These are phyloP conservation scores for Puccinia polysora DNA, from an alignment of 1,284 basidiomycete genomes.

Conservation along the genomic window DNA sequence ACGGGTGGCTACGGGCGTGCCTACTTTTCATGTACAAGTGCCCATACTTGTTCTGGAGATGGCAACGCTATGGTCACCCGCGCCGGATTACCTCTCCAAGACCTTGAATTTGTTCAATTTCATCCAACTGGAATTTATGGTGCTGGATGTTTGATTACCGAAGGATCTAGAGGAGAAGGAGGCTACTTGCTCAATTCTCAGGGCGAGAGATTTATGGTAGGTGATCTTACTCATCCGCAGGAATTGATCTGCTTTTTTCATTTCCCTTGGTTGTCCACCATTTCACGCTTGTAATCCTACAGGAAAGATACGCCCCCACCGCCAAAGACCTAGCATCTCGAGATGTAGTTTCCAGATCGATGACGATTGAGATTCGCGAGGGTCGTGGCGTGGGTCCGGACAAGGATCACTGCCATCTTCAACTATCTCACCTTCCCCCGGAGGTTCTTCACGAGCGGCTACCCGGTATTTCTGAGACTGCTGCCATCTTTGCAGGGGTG, in stretches of 20 bases:
- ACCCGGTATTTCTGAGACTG: slow-evolving; percentile 99
- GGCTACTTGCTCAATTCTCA: slow-evolving; percentile 97
- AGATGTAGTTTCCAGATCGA: slow-evolving; percentile 97
- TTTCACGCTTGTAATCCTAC: no score
- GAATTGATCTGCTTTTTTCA: neutral
- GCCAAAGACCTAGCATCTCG: slow-evolving; percentile 99
- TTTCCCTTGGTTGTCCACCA: neutral
- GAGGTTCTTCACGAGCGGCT: slow-evolving; percentile 95
- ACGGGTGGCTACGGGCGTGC: slow-evolving; percentile 98
- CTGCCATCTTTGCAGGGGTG: slow-evolving; percentile 97
- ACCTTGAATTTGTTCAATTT: slow-evolving; percentile 99
- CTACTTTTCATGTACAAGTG: slow-evolving; percentile 98
- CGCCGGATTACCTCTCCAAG: slow-evolving; percentile 93
- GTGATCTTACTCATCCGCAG: neutral
- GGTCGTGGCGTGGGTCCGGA: slow-evolving; percentile 98
- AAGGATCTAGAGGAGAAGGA: slow-evolving; percentile 98
- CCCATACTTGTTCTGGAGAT: slow-evolving; percentile 98
- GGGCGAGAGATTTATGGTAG: slow-evolving; percentile 94
- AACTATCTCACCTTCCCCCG: slow-evolving; percentile 93
- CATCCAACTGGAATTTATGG: slow-evolving; percentile 99
- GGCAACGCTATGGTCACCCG: slow-evolving; percentile 98
- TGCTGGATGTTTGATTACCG: slow-evolving; percentile 96
- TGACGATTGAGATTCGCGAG: slow-evolving; percentile 98
- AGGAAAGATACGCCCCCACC: slow-evolving; percentile 88
- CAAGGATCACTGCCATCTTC: slow-evolving; percentile 95